Base-by-base conservation (phyloP, 2,329 filamentous ascomycete genomes). In the Colletotrichum sp. region DNA sequence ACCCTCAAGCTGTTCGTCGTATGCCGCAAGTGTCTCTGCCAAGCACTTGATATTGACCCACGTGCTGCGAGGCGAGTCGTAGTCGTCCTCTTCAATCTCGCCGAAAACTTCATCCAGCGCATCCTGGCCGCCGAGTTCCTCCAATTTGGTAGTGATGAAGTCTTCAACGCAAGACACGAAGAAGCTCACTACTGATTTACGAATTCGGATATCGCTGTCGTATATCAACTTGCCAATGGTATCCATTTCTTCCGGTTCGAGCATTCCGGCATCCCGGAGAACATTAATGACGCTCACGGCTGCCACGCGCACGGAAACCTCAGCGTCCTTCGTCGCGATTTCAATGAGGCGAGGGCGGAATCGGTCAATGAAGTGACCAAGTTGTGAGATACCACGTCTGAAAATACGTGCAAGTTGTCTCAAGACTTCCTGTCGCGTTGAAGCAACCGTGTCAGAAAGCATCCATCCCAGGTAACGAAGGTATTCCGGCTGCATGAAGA, bases 391-490 rank as follows among this genome's bases (percentile, higher is more conserved):
- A 78, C 95, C 93, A 74, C 95, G 93, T 81, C 93, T 93, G 85
- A 98, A 96, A 7, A 99, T 90, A 73, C 91, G 93, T 26, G 92
- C 89, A 16, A 99, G 89, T 83, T 99, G 96, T 81, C 93, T 95
- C 57, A 99, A 86, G 4, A 98, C 95, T 83, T 98, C 96, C n/a
- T 93, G 90, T 70, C 97, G 92, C 26, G 95, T 96, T 10, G 92
- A 86, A 1, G 93, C 89, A 76, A 93, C 90, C 5, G 93, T 90
- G 82, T 99, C 97, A 6, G 96, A 98, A 34, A 99, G 89, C 81
- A 98, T 93, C 97, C 97, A 99, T 68, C 97, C 97, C 7, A 99
- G 89, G 81, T 99, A 99, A 76, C 97, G 93, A 67, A 99, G 88
- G 85, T 98, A 98, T 79, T 94, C 91, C 3, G 95, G 95, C 78